These are phyloP conservation scores for Fusarium paranaense DNA, from an alignment of 2,329 filamentous ascomycete genomes.

Conservation along the genomic window DNA sequence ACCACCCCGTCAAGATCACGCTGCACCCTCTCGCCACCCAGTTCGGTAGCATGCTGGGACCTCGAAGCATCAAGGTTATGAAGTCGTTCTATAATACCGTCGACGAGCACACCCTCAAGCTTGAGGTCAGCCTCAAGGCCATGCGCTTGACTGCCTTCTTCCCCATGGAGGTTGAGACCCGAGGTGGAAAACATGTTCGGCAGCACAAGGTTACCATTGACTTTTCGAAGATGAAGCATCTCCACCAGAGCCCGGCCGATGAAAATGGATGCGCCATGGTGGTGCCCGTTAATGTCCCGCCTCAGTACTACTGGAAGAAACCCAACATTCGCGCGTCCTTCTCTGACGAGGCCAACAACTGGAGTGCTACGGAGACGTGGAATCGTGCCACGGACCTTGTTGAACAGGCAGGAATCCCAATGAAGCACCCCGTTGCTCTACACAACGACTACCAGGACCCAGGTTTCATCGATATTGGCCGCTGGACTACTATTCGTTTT, in stretches of 20 bases:
- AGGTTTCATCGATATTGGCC: constrained; percentile 62
- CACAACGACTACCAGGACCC: constrained; percentile 49
- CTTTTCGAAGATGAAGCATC: constrained; percentile 59
- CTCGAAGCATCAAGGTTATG: constrained; percentile 70
- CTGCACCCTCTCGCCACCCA: constrained; percentile 62
- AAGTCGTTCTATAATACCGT: constrained; percentile 46
- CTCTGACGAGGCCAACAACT: constrained; percentile 46
- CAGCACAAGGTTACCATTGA: constrained; percentile 58
- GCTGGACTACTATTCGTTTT: constrained; percentile 68
- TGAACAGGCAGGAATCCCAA: constrained; percentile 48
- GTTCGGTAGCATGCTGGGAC: constrained; percentile 70
- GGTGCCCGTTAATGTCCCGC: constrained; percentile 62
- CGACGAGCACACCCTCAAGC: constrained; percentile 30
- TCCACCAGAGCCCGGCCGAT: constrained; percentile 49
- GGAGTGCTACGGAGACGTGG: constrained; percentile 60
- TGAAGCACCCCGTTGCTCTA: constrained; percentile 53
- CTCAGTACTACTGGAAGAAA: constrained; percentile 58
- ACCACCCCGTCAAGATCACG: constrained; percentile 52
- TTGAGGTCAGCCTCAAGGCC: constrained; percentile 48
- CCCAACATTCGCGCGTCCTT: constrained; percentile 49
- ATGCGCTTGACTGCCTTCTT: constrained; percentile 50
- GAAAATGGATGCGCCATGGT: constrained; percentile 54
- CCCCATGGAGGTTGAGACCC: constrained; percentile 31
- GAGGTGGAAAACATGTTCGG: constrained; percentile 20
- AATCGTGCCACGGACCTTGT: constrained; percentile 60